A percentile compares a stretch with the other conserved stretches of the same genome.
Conservation (phyloP, 129 eudicot genomes). For the Deinandra increscens region DNA sequence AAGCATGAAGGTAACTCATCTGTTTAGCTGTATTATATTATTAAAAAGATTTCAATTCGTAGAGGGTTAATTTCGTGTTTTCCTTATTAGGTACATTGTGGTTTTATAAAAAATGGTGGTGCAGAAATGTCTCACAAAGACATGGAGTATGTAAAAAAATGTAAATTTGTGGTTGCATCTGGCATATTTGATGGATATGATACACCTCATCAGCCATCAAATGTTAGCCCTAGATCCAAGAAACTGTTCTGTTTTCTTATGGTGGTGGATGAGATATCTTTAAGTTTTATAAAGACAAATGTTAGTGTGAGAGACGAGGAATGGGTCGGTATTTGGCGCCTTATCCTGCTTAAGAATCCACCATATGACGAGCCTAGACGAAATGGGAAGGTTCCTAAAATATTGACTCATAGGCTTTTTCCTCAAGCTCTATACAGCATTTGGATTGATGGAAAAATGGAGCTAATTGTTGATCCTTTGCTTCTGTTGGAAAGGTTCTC, state of each 20-base stretch:
- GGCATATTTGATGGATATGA: conserved; percentile 98
- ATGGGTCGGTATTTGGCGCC: conserved; percentile 98
- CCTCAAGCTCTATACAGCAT: conserved; percentile 92
- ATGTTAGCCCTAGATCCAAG: conserved; percentile 67
- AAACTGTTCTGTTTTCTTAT: conserved; percentile 87
- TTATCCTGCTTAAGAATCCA: conserved; percentile 73
- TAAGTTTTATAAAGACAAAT: conserved; percentile 68
- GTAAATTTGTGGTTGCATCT: conserved; percentile 91
- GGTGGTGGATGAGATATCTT: conserved; percentile 90
- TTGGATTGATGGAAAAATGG: conserved; percentile 99
- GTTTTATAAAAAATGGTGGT: conserved; percentile 82
- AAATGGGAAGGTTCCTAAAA: conserved; percentile 95
- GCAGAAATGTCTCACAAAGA: conserved; percentile 84
- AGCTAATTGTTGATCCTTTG: conserved; percentile 88
- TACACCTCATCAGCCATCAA: conserved; percentile 89
- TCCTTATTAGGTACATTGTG: conserved; percentile 80
- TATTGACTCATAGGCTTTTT: conserved; percentile 83
- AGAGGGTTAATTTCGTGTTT: neutral
- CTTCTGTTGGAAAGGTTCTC: conserved; percentile 74
- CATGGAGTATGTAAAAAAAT: conserved; percentile 62
- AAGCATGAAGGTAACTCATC: conserved; percentile 63
- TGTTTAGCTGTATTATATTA: neutral
- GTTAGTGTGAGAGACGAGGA: conserved; percentile 65
- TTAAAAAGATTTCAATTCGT: conserved; percentile 1
- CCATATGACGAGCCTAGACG: conserved; percentile 98